Conservation (phyloP, 148 eudicot genomes). For the Chenopodium formosanum region DNA sequence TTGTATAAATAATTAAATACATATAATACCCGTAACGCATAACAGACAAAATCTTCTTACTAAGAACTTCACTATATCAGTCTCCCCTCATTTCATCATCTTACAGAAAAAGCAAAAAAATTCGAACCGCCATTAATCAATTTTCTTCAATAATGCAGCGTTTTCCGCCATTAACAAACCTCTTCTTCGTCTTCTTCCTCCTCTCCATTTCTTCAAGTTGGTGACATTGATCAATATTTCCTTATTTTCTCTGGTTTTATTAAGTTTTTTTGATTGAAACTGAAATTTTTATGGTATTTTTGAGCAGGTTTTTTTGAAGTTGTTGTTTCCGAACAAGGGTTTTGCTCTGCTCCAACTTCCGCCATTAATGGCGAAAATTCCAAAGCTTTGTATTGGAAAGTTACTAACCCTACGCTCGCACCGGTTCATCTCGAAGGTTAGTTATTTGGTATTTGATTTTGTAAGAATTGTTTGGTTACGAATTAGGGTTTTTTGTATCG, state of each 20-base stretch:
- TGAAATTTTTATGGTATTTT: background rate
- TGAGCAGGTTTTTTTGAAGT: conserved; percentile 38
- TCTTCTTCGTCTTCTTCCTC: background rate
- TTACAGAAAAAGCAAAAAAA: no score
- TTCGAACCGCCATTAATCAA: background rate
- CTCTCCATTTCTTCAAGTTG: background rate
- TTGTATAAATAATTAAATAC: no score
- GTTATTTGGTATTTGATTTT: background rate
- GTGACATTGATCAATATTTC: background rate
- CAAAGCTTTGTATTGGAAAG: conserved; percentile 69
- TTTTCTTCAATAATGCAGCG: conserved; percentile 17
- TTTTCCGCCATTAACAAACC: conserved; percentile 5
- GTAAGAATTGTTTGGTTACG: background rate
- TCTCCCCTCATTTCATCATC: no score
- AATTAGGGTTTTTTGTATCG: background rate
- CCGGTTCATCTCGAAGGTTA: conserved; percentile 89
- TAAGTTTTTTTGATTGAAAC: background rate
- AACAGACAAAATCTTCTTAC: background rate
- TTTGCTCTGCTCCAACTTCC: conserved; percentile 53
- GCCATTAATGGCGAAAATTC: conserved; percentile 22
- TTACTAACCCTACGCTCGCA: conserved; percentile 80
- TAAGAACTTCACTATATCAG: no score
- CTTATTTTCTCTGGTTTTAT: background rate
- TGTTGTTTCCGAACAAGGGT: conserved; percentile 43
- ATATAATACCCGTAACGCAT: no score